Conservation (phyloP, 805 yeast species). For the Saturnispora silvae region DNA sequence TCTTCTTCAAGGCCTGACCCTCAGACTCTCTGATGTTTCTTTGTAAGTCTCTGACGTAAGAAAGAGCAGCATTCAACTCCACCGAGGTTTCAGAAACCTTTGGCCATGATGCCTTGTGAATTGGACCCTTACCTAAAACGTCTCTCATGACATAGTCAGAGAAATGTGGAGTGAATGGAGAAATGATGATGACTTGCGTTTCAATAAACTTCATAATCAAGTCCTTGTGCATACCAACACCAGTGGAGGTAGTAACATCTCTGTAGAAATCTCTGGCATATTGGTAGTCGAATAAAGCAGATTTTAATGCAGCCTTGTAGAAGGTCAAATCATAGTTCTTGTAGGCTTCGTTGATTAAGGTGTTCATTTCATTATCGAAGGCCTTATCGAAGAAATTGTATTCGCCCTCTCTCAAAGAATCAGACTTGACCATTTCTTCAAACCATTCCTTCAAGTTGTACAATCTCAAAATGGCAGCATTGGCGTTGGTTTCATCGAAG, state of each 20-base stretch:
- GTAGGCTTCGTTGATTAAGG: constrained; percentile 62
- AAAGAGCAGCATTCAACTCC: constrained; percentile 55
- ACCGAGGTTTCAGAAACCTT: constrained; percentile 56
- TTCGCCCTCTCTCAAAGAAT: constrained; percentile 46
- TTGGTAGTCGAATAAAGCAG: constrained; percentile 89
- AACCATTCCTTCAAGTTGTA: constrained; percentile 92
- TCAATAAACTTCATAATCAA: constrained; percentile 76
- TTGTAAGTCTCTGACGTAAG: constrained; percentile 66
- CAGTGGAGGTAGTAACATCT: constrained; percentile 47
- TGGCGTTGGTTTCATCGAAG: constrained; percentile 92
- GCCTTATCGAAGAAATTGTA: constrained; percentile 72
- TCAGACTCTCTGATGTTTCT: constrained; percentile 90
- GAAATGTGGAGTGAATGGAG: constrained; percentile 95
- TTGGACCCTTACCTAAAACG: constrained; percentile 55
- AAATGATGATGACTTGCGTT: constrained; percentile 69
- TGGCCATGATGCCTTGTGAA: constrained; percentile 74
- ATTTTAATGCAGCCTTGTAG: constrained; percentile 83
- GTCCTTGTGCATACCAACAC: constrained; percentile 67
- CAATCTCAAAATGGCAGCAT: constrained; percentile 92
- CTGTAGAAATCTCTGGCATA: constrained; percentile 94
- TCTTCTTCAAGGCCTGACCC: constrained; percentile 71
- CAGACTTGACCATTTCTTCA: constrained; percentile 57
- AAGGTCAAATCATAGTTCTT: constrained; percentile 61
- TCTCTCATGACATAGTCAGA: constrained; percentile 86
- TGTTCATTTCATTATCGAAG: constrained; percentile 89